phyloP scores from a whole-genome alignment of 2,329 filamentous ascomycete species.

The Claviceps spartinae region DNA sequence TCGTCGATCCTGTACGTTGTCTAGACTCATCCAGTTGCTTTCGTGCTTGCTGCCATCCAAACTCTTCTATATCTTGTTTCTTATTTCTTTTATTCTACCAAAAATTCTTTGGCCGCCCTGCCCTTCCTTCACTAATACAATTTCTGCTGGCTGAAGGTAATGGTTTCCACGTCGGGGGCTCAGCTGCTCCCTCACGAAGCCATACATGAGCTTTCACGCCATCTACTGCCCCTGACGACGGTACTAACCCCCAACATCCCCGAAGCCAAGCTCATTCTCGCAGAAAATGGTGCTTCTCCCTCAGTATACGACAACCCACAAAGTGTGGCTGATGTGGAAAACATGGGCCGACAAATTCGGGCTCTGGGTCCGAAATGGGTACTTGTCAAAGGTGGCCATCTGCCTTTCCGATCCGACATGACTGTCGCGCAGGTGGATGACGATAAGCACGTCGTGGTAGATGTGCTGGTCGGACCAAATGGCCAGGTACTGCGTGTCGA shows the following conservation, averaged over 20 bases:
- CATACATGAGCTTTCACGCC: constrained; percentile 42
- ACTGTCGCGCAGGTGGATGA: constrained; percentile 41
- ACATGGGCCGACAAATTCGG: constrained; percentile 52
- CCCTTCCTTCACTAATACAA: constrained; percentile 1
- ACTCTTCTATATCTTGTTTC: neutral
- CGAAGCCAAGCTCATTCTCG: constrained; percentile 54
- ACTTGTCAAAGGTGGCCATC: constrained; percentile 80
- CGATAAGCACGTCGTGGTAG: constrained; percentile 55
- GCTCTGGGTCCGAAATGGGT: constrained; percentile 64
- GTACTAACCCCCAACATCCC: constrained; percentile 67
- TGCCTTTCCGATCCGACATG: constrained; percentile 57
- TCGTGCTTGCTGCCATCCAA: neutral
- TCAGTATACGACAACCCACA: constrained; percentile 28
- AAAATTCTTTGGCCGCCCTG: neutral
- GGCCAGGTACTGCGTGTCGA: constrained; percentile 48
- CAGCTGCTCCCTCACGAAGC: constrained; percentile 52
- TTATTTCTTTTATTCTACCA: neutral
- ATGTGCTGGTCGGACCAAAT: constrained; percentile 56
- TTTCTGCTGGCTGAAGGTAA: constrained; percentile 47
- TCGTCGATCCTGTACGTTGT: constrained; percentile 24
- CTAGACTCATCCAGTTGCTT: neutral
- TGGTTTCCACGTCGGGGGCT: constrained; percentile 75
- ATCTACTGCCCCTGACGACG: constrained; percentile 52
- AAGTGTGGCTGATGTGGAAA: constrained; percentile 51
- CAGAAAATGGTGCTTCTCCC: constrained; percentile 27